Percentiles rank a stretch among this genome's conserved stretches.
These are phyloP conservation scores for Persicaria maculosa DNA, from an alignment of 148 eudicot species.

Conservation along the genomic window DNA sequence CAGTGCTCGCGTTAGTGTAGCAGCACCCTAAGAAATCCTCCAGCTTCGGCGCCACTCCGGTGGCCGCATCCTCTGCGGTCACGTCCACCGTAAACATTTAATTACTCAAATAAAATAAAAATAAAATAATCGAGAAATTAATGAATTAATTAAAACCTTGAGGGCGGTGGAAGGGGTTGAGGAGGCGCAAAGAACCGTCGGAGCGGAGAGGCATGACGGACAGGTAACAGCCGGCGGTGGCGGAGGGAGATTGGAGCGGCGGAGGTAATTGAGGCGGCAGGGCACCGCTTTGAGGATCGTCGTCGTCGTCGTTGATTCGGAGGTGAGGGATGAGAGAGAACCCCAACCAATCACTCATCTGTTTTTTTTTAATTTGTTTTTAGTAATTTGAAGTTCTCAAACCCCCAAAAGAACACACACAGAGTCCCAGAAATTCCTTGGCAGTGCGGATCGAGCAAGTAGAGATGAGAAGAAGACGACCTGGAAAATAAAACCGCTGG, in stretches of 20 bases:
- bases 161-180: constrained; percentile 21
- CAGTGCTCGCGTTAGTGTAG: constrained; percentile 2
- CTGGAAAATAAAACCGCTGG: too few relatives aligned
- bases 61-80: neutral
- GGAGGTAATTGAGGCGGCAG: neutral
- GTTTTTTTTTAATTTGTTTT: neutral
- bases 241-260: neutral
- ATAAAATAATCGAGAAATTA: neutral
- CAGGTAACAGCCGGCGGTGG: neutral
- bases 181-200: constrained; percentile 24
- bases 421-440: neutral
- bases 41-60: constrained; percentile 31
- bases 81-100: neutral
- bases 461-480: too few relatives aligned
- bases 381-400: too few relatives aligned
- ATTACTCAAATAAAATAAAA: neutral
- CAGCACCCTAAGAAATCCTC: constrained; percentile 44
- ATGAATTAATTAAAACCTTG: neutral
- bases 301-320: constrained; percentile 21
- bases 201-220: constrained; percentile 22
- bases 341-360: constrained; percentile 45
- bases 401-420: neutral
- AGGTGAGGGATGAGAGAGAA: constrained; percentile 43
- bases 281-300: neutral
- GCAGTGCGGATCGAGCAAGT: neutral